These are phyloP conservation scores for Vitis cinerea DNA, from an alignment of 164 flowering plant genomes.

Conservation along the genomic window DNA sequence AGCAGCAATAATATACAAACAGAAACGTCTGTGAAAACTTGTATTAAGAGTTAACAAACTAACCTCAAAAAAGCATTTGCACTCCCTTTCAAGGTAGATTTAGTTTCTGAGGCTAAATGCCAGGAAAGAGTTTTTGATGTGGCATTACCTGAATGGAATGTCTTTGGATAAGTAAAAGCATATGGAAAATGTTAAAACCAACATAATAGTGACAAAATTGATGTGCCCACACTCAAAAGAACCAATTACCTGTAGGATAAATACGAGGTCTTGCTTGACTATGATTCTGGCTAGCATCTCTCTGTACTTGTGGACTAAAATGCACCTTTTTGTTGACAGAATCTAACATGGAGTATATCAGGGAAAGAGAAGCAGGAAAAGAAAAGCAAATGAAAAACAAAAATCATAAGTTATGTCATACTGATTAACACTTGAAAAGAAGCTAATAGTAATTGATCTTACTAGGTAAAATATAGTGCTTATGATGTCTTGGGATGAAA, in stretches of 20 bases:
- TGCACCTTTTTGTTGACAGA: conserved; percentile 79
- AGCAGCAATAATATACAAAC: not conserved
- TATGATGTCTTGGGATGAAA: conserved; percentile 83
- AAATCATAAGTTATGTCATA: conserved; percentile 1
- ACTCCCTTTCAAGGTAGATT: conserved; percentile 52
- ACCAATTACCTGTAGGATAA: conserved; percentile 61
- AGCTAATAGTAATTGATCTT: conserved; percentile 19
- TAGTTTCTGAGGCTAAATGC: conserved; percentile 88
- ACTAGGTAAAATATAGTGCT: conserved; percentile 93
- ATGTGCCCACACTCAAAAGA: not conserved
- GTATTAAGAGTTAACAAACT: conserved; percentile 8
- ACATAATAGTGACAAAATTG: not conserved
- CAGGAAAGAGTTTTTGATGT: conserved; percentile 85
- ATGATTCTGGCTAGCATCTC: conserved; percentile 51
- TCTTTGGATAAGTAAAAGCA: not conserved
- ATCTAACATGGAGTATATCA: conserved; percentile 39
- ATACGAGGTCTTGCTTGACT: conserved; percentile 52
- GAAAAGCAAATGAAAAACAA: conserved; percentile 1
- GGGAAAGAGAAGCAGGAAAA: not conserved
- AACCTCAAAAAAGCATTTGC: conserved; percentile 38
- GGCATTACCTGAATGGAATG: conserved; percentile 44
- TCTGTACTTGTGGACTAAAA: conserved; percentile 60
- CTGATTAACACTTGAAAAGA: not conserved
- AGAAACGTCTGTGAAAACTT: not conserved
- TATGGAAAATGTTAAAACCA: not conserved